Evolutionary conservation across 1,284 basidiomycete genomes (phyloP), one percentile per base, ranked within the genome.

Genomic region (Exobasidium cylindrosporum): DNA sequence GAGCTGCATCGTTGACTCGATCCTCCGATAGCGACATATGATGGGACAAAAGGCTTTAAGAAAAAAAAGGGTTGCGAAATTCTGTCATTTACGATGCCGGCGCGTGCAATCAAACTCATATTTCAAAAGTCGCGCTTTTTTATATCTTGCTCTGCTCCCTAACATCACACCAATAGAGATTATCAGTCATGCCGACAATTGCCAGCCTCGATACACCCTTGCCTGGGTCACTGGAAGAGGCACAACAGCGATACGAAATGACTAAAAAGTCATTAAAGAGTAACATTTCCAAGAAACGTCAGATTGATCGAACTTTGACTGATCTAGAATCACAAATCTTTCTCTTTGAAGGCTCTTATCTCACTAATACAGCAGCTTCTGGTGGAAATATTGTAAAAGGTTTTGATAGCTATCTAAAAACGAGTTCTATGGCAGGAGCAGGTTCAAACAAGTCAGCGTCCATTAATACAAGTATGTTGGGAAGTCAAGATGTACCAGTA

Each of bases 371-470:
- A 1, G 62, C 76, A 2, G 56, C 70, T 0, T 75, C 74, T 14
- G 77, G 77, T n/a, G 77, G 77, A 6, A 79, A 79, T 54, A 76
- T 79, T n/a, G 72, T 78, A 31, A 77, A 77, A 54, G 77, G 77
- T 0, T 79, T 78, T 47, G 77, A 79, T 54, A 55, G 65, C 10
- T 79, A 76, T 45, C 68, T 79, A 17, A 79, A 79, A 54, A 40
- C 35, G 17, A 17, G 35, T 10, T 40, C 35, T 40, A 65, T 54
- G 6, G 35, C 47, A 1, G 57, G 54, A n/a, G 54, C 55, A 1
- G 46, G 62, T 21, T 50, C 47, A 31, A 26, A 13, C 21, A 40
- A 0, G 17, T 28, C 1, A 62, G 52, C 14, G 21, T 13, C n/a
- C 13, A 47, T 26, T 14, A 30, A 43, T 24, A 55, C 30, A 47